Base-by-base conservation (phyloP, 805 yeast genomes). In the Saccharomycopsis sp. region DNA sequence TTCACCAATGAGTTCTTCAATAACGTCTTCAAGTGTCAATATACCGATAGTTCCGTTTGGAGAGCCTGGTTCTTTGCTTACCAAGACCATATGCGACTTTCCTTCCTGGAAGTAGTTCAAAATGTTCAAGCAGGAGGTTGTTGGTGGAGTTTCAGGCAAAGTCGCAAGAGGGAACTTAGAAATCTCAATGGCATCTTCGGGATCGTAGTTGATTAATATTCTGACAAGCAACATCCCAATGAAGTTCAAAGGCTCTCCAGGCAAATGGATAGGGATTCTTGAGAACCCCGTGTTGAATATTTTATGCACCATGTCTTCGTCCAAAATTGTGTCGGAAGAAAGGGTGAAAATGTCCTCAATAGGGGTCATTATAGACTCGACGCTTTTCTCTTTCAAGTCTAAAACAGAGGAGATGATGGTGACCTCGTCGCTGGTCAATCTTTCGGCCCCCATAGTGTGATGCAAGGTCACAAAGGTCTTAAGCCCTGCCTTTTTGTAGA, bases 91-190 rank as follows among this genome's bases (percentile, higher is more conserved):
- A 72, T 92, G 99, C 1, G 96, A 86, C 71, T 91, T 91, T 61
- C 99, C 99, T 70, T 92, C 97, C 71, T 92, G 99, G 78, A 94
- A 92, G 73, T 92, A 92, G 71, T 92, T 92, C 67, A 92, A 78
- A 64, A 92, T 91, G 71, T 94, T 92, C 68, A 92, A 77, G 71
- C 98, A 92, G 3, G 97, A 90, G 2, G 98, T 91, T 55, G 87
- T 91, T 21, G 89, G 86, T 1, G 87, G 83, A 0, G 99, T 92
- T 73, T 92, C 98, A 0, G 99, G 99, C 51, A 92, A 78, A 0
- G 98, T 94, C 1, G 98, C 98, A 65, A 92, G 78, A 5, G 98
- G 97, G 76, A 92, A 92, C 12, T 91, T 82, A 0, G 96, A 89
- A 34, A 94, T 94, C 0, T 97, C 97, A 56, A 89, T 73, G 1